Conservation (phyloP, 2,329 filamentous ascomycete genomes). For the Xylariales sp. region DNA sequence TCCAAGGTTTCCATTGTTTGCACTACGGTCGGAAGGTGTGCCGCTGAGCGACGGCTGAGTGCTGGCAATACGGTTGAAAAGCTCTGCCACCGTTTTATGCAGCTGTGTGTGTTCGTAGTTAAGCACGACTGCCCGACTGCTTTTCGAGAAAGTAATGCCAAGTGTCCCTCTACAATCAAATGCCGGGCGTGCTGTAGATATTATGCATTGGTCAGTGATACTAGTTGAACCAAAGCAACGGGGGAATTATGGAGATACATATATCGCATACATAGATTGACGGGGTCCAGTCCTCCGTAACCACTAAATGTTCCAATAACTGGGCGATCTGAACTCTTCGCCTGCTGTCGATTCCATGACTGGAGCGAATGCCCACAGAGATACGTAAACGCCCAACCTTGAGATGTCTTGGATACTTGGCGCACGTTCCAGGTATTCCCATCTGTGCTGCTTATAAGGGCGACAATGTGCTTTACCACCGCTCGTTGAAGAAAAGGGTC, state of each 20-base stretch:
- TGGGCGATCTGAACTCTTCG: constrained; percentile 33
- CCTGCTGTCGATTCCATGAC: constrained; percentile 44
- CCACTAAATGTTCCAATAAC: constrained; percentile 46
- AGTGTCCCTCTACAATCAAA: constrained; percentile 55
- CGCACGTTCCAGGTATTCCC: constrained; percentile 44
- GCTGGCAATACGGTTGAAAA: constrained; percentile 41
- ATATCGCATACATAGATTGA: constrained; percentile 34
- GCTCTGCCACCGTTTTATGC: constrained; percentile 50
- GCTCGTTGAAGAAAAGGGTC: constrained; percentile 44
- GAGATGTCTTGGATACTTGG: constrained; percentile 35
- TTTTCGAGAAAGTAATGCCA: constrained; percentile 44
- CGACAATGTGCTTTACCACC: constrained; percentile 44
- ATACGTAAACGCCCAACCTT: constrained; percentile 52
- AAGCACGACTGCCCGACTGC: constrained; percentile 41
- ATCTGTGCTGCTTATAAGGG: constrained; percentile 38
- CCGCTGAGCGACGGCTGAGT: too few species aligned
- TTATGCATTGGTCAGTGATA: constrained; percentile 13
- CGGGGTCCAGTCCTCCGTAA: constrained; percentile 39
- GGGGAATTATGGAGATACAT: too few species aligned
- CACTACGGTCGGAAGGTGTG: too few species aligned
- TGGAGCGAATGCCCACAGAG: constrained; percentile 48
- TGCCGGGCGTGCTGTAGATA: constrained; percentile 47
- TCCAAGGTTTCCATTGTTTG: too few species aligned
- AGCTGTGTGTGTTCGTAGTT: constrained; percentile 53
- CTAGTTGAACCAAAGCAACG: too few species aligned